Conservation (phyloP, 2,329 filamentous ascomycete species). For the Colletotrichum chlorophyti region DNA sequence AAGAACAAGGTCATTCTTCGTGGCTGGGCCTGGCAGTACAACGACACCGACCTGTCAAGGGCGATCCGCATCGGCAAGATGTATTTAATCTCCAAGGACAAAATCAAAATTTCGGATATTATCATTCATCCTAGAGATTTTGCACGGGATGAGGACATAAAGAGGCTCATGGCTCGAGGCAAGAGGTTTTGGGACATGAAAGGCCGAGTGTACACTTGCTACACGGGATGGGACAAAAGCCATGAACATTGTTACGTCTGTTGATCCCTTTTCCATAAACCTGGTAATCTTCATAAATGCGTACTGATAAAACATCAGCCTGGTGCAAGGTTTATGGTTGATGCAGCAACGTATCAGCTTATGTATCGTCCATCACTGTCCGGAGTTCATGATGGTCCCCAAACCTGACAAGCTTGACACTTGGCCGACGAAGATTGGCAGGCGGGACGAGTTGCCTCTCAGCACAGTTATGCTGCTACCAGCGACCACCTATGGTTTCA, state of each 20-base stretch:
- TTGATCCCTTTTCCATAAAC: not conserved
- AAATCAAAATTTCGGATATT: not conserved
- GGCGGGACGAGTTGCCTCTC: not conserved
- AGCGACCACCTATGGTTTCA: not conserved
- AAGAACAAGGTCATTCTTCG: not conserved
- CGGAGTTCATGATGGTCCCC: not conserved
- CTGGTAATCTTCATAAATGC: not conserved
- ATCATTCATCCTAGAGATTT: not conserved
- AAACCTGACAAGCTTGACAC: not conserved
- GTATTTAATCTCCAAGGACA: not conserved
- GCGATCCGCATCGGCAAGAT: not conserved
- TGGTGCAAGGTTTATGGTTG: conserved; percentile 7
- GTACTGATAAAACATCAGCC: not conserved
- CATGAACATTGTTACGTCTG: not conserved
- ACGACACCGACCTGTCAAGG: not conserved
- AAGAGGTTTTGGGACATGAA: not conserved
- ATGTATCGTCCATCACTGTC: not conserved
- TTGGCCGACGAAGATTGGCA: not conserved
- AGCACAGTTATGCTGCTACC: not conserved
- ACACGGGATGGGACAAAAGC: not conserved
- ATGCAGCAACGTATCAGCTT: not conserved
- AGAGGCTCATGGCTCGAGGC: not conserved
- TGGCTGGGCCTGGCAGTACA: not conserved
- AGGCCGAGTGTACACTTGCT: not conserved
- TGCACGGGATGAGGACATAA: not conserved